A percentile compares a stretch with the other conserved stretches of the same genome.
Evolutionary conservation across 2,329 filamentous ascomycete genomes (phyloP).

Genomic region (Monosporascus sp.): DNA sequence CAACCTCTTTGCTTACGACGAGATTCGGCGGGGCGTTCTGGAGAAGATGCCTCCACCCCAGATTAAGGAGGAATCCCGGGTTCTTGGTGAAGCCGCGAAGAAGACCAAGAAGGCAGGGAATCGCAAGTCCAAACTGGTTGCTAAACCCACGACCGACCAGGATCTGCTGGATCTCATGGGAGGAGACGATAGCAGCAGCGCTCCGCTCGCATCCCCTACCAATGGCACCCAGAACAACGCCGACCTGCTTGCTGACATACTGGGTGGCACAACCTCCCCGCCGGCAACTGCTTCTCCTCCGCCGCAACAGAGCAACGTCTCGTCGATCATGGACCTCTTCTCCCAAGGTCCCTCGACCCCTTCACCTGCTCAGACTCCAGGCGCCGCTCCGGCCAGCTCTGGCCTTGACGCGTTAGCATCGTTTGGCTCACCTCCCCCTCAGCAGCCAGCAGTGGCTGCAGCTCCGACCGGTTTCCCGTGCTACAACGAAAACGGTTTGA

Average conservation of each 20-base stretch:
- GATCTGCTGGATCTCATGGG: constrained; percentile 94
- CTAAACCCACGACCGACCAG: constrained; percentile 76
- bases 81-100: constrained; percentile 74
- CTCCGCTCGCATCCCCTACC: constrained; percentile 53
- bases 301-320: constrained; percentile 51
- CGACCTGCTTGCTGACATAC: constrained; percentile 85
- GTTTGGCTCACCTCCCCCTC: constrained; percentile 44
- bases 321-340: constrained; percentile 91
- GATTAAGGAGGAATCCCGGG: constrained; percentile 90
- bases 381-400: constrained; percentile 42
- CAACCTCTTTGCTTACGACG: constrained; percentile 87
- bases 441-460: constrained; percentile 35
- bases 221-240: constrained; percentile 64
- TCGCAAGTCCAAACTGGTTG: constrained; percentile 64
- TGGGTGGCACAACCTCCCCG: constrained; percentile 64
- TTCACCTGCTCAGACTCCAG: constrained; percentile 28
- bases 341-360: constrained; percentile 38
- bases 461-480: constrained; percentile 58
- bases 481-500: constrained; percentile 82
- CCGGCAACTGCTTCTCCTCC: constrained; percentile 41
- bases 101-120: constrained; percentile 64
- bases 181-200: constrained; percentile 49
- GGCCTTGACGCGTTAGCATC: constrained; percentile 47
- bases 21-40: constrained; percentile 81
- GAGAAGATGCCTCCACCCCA: constrained; percentile 98